A percentile compares a stretch with the other conserved stretches of the same genome.
Conservation (phyloP, 73 alveolate genomes). For the Tetrahymena thermophila region DNA sequence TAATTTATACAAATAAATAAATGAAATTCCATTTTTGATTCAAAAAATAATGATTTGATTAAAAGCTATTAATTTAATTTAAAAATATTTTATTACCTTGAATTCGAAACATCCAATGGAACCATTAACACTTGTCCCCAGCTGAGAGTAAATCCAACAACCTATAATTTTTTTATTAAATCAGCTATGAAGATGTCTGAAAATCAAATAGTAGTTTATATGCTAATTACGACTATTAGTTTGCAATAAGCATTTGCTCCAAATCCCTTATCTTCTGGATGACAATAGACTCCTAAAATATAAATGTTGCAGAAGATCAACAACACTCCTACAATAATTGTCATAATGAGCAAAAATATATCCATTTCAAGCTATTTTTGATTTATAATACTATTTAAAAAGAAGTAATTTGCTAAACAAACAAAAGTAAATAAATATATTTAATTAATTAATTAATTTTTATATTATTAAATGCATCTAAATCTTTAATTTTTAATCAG, state of each 20-base stretch:
- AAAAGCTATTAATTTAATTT: not conserved
- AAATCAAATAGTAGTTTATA: not conserved
- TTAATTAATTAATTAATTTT: too few species aligned
- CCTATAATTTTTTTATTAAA: constrained; percentile 6
- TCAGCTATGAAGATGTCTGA: not conserved
- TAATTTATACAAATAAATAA: too few species aligned
- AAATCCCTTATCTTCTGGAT: constrained; percentile 59
- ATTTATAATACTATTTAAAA: not conserved
- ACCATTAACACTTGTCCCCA: constrained; percentile 57
- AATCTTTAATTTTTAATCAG: not conserved
- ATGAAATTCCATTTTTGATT: too few species aligned
- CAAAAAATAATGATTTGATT: too few species aligned
- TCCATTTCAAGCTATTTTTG: constrained; percentile 5
- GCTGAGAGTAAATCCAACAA: constrained; percentile 39
- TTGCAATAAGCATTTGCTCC: constrained; percentile 45
- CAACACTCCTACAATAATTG: constrained; percentile 5
- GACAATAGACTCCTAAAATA: constrained; percentile 47
- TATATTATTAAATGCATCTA: not conserved
- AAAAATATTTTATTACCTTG: not conserved
- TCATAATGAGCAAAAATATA: constrained; percentile 18
- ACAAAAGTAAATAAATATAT: not conserved
- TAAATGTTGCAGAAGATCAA: constrained; percentile 28
- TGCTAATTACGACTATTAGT: constrained; percentile 27
- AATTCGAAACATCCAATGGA: constrained; percentile 61
- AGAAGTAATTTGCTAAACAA: not conserved